Conservation (phyloP, 2,329 filamentous ascomycete genomes). For the Penicillium oxalicum region DNA sequence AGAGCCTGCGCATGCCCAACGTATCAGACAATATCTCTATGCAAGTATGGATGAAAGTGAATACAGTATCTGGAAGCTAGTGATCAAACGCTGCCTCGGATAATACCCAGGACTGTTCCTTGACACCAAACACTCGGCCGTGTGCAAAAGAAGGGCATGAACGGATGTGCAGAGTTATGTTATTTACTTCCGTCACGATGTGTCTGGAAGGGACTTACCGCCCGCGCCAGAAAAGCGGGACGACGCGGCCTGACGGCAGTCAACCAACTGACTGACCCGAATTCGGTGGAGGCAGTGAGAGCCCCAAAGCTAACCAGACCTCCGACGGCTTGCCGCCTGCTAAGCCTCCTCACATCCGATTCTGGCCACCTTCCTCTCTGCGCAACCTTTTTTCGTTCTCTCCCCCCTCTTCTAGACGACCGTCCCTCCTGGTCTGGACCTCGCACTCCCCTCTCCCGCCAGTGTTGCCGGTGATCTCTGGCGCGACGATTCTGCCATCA, state of each 20-base stretch:
- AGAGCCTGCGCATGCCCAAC: too few species aligned
- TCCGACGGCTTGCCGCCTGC: constrained; percentile 15
- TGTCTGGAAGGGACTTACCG: constrained; percentile 12
- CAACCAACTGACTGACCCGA: too few species aligned
- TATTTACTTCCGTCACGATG: constrained; percentile 1
- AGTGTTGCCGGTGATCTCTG: constrained; percentile 2
- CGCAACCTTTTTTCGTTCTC: constrained; percentile 1
- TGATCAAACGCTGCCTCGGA: too few species aligned
- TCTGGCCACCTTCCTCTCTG: constrained; percentile 7
- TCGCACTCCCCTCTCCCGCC: background rate
- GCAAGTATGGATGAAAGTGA: too few species aligned
- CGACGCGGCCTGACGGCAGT: background rate
- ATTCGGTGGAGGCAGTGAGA: too few species aligned
- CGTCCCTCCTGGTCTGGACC: constrained; percentile 4
- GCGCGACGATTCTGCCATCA: constrained; percentile 7
- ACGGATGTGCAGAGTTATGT: too few species aligned
- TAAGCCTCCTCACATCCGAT: constrained; percentile 18
- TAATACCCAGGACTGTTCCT: too few species aligned
- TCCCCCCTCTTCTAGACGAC: background rate
- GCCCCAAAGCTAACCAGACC: constrained; percentile 12
- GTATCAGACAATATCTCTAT: too few species aligned
- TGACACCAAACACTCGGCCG: too few species aligned
- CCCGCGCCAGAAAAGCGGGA: constrained; percentile 15
- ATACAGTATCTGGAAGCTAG: too few species aligned
- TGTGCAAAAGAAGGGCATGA: too few species aligned